Percentiles rank a stretch among this genome's conserved stretches.
Evolutionary conservation across 441 rosid species (phyloP).

Genomic region (Lagerstroemia fauriei): DNA sequence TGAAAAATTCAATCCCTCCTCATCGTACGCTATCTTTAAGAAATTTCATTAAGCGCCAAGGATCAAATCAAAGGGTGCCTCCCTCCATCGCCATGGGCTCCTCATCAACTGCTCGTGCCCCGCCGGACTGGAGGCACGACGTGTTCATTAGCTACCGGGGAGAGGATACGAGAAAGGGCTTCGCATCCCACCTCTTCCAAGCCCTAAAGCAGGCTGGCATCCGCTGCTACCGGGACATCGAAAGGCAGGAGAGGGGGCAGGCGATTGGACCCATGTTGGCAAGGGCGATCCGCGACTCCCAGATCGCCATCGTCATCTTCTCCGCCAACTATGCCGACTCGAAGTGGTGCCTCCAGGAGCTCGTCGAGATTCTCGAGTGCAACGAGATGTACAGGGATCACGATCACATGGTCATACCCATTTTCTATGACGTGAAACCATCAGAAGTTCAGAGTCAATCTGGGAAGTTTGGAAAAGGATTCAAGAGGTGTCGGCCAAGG

Average conservation of each 20-base stretch:
- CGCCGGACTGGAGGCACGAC: conserved; percentile 9
- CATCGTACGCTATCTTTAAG: too few relatives aligned
- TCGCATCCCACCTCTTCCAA: conserved; percentile 15
- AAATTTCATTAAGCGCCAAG: too few relatives aligned
- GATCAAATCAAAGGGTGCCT: too few relatives aligned
- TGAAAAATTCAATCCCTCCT: too few relatives aligned
- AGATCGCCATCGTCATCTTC: conserved; percentile 11
- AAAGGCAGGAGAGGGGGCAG: neutral
- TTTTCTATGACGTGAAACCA: conserved; percentile 5
- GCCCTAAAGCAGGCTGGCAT: conserved; percentile 1
- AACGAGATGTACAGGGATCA: neutral
- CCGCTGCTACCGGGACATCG: conserved; percentile 3
- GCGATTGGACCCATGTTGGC: neutral
- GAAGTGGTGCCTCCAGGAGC: conserved; percentile 15
- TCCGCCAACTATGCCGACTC: conserved; percentile 15
- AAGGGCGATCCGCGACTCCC: neutral
- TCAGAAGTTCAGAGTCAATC: neutral
- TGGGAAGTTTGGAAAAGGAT: conserved; percentile 7
- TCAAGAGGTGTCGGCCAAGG: neutral
- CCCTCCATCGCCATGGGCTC: neutral
- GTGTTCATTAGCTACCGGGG: conserved; percentile 16
- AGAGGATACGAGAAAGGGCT: conserved; percentile 5
- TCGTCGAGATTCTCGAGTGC: conserved; percentile 7
- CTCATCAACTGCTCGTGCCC: neutral
- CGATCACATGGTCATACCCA: neutral